Percentiles rank a stretch among this genome's conserved stretches.
Conservation (phyloP, 108 stramenopile species). For the Cyclotella kingstonii region DNA sequence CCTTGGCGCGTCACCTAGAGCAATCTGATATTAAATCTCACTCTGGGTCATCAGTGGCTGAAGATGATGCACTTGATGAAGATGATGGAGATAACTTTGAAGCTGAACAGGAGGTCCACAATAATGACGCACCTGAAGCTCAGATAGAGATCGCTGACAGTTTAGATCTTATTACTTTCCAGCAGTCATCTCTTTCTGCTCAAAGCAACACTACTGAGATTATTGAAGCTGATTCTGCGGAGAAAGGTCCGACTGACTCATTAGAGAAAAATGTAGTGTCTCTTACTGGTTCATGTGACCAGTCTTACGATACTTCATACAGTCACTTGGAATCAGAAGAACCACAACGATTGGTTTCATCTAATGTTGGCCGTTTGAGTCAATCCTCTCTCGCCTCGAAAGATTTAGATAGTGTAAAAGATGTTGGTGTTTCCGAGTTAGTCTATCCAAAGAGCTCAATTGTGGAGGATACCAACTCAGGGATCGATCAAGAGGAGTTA, state of each 20-base stretch:
- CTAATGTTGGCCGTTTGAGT: too few species aligned
- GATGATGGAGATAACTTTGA: slow-evolving; percentile 38
- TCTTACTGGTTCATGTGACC: background rate
- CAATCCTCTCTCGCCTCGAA: too few species aligned
- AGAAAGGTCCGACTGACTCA: background rate
- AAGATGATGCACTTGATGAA: slow-evolving; percentile 49
- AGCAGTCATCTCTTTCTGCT: too few species aligned
- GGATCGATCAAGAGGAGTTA: slow-evolving; percentile 11
- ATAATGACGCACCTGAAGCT: slow-evolving; percentile 35
- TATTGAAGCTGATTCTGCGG: too few species aligned
- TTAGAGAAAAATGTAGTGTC: background rate
- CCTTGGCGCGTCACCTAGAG: slow-evolving; percentile 21
- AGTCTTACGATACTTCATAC: background rate
- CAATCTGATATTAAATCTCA: slow-evolving; percentile 7
- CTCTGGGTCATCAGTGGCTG: slow-evolving; percentile 4
- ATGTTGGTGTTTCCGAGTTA: too few species aligned
- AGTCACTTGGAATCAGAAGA: background rate
- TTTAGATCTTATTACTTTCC: too few species aligned
- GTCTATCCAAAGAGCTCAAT: too few species aligned
- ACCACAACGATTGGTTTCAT: background rate
- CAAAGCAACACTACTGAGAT: too few species aligned
- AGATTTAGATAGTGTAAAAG: too few species aligned
- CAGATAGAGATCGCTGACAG: slow-evolving; percentile 17
- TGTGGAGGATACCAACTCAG: too few species aligned
- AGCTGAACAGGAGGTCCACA: slow-evolving; percentile 1